Percentiles rank a stretch among this genome's conserved stretches.
phyloP scores from a whole-genome alignment of 176 grass and related monocot species.

The Puya raimondii region DNA sequence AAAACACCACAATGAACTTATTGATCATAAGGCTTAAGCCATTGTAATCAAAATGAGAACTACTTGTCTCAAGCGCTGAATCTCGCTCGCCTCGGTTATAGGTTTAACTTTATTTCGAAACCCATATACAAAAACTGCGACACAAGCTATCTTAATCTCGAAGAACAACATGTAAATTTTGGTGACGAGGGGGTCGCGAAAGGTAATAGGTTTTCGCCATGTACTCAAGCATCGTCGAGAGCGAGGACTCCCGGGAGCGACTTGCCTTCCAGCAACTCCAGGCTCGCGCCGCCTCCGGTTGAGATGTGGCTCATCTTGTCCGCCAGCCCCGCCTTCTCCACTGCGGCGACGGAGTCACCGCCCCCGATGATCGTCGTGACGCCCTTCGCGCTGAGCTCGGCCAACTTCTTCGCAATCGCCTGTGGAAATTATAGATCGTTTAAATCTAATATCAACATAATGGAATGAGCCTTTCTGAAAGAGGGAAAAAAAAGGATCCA shows the following conservation, averaged over 20 bases:
- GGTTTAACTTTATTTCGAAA: no score
- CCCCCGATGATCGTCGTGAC: constrained; percentile 43
- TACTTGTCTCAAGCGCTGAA: no score
- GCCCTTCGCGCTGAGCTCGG: constrained; percentile 29
- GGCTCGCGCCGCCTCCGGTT: constrained; percentile 36
- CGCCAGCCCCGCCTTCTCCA: constrained; percentile 36
- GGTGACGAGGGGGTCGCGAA: neutral
- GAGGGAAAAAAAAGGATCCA: neutral
- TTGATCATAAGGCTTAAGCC: no score
- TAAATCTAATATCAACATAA: constrained; percentile 1
- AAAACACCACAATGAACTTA: no score
- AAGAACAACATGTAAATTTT: neutral
- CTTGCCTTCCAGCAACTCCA: constrained; percentile 43
- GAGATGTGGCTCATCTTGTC: constrained; percentile 43
- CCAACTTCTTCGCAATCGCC: constrained; percentile 40
- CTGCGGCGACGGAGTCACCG: constrained; percentile 42
- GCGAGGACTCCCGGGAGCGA: constrained; percentile 35
- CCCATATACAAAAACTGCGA: no score
- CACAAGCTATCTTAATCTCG: neutral
- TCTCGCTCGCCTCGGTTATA: no score
- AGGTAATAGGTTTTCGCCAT: neutral
- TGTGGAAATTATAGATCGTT: neutral
- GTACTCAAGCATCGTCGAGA: constrained; percentile 23
- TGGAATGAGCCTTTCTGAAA: neutral
- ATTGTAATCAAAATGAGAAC: no score